Percentiles rank a stretch among this genome's conserved stretches.
Evolutionary conservation across 371 early-diverging fungal genomes (phyloP).

Genomic region (Rhizopus stolonifer): DNA sequence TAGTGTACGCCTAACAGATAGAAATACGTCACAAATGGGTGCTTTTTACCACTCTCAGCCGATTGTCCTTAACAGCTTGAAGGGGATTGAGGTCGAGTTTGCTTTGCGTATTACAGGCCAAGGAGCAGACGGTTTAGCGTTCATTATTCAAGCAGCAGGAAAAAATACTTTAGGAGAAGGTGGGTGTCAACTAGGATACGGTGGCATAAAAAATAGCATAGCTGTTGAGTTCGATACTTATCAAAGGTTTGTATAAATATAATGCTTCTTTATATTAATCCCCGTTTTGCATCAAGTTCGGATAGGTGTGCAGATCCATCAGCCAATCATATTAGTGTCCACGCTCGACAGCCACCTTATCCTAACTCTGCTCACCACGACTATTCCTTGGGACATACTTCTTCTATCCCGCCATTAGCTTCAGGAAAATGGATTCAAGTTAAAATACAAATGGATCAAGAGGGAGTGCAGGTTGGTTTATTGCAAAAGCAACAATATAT

Average conservation of each 20-base stretch:
- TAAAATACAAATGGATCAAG: constrained; percentile 18
- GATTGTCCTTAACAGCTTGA: constrained; percentile 9
- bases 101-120: constrained; percentile 36
- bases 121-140: constrained; percentile 51
- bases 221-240: constrained; percentile 63
- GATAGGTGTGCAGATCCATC: constrained; percentile 53
- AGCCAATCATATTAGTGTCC: constrained; percentile 53
- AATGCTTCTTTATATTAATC: no score
- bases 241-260: no score
- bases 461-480: constrained; percentile 22
- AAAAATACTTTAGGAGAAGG: constrained; percentile 38
- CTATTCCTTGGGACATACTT: constrained; percentile 44
- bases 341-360: constrained; percentile 29
- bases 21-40: constrained; percentile 29
- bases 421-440: constrained; percentile 35
- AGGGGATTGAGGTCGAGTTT: constrained; percentile 36
- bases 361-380: constrained; percentile 48
- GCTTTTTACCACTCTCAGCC: constrained; percentile 16
- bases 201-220: constrained; percentile 43
- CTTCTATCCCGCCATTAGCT: constrained; percentile 35
- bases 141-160: constrained; percentile 33
- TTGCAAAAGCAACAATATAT: constrained; percentile 19
- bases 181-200: constrained; percentile 50
- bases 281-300: constrained; percentile 15
- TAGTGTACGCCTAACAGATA: constrained; percentile 23